Percentiles rank a stretch among this genome's conserved stretches.
Conservation (phyloP, 148 eudicot species). For the Limonium bicolor region DNA sequence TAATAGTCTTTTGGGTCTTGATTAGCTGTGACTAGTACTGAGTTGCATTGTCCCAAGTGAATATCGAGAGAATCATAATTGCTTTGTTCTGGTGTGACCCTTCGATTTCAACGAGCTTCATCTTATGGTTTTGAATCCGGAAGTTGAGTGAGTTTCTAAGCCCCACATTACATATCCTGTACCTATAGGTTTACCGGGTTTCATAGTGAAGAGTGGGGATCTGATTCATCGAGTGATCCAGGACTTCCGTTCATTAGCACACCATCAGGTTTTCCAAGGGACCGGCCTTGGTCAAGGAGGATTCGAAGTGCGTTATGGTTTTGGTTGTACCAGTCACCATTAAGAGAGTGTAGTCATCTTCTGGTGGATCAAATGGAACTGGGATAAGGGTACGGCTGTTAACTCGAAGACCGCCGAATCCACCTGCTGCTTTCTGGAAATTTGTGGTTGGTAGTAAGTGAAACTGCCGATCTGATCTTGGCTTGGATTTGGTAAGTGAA, state of each 20-base stretch:
- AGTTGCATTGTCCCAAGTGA: constrained; percentile 56
- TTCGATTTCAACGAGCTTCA: constrained; percentile 53
- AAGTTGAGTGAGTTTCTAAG: constrained; percentile 41
- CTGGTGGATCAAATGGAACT: constrained; percentile 39
- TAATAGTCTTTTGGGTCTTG: constrained; percentile 45
- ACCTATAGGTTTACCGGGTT: constrained; percentile 44
- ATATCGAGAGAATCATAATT: constrained; percentile 43
- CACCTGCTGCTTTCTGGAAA: constrained; percentile 38
- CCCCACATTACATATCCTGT: constrained; percentile 62
- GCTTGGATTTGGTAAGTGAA: constrained; percentile 50
- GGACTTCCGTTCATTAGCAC: constrained; percentile 44
- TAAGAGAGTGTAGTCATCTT: constrained; percentile 40
- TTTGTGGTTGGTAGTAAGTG: constrained; percentile 37
- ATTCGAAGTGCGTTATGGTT: constrained; percentile 26
- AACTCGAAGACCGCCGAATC: constrained; percentile 29
- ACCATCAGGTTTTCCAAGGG: constrained; percentile 46
- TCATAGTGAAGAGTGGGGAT: constrained; percentile 25
- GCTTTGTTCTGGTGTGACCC: constrained; percentile 56
- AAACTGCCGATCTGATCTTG: constrained; percentile 57
- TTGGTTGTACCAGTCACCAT: constrained; percentile 55
- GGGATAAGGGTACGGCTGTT: constrained; percentile 44
- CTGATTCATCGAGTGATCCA: constrained; percentile 19
- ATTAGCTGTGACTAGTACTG: constrained; percentile 48
- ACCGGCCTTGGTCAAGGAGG: constrained; percentile 26
- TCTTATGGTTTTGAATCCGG: constrained; percentile 35